Conservation (phyloP, 2,329 filamentous ascomycete species). For the Aaosphaeria arxii region DNA sequence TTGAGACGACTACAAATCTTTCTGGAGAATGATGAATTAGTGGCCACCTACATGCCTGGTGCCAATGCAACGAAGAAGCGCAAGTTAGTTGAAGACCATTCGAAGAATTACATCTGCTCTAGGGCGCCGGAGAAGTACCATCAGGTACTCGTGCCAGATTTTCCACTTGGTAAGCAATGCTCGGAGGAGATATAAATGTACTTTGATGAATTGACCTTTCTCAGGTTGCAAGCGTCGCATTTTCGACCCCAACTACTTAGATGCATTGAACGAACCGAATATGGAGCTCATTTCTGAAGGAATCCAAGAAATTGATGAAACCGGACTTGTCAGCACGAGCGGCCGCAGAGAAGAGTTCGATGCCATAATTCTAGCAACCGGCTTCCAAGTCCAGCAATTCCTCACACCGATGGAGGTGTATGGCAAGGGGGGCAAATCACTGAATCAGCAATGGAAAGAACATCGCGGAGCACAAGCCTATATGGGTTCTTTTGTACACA, state of each 20-base stretch:
- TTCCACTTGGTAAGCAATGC: constrained; percentile 19
- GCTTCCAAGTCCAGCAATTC: constrained; percentile 36
- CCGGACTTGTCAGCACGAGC: constrained; percentile 13
- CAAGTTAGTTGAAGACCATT: constrained; percentile 6
- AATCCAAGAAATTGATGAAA: constrained; percentile 15
- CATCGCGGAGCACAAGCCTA: constrained; percentile 16
- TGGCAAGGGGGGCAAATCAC: constrained; percentile 16
- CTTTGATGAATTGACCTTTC: neutral
- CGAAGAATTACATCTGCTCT: constrained; percentile 16
- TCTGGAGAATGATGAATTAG: constrained; percentile 9
- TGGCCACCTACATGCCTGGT: constrained; percentile 8
- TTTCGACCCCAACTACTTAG: constrained; percentile 23
- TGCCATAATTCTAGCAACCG: constrained; percentile 33
- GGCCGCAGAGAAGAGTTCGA: constrained; percentile 21
- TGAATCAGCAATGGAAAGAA: constrained; percentile 17
- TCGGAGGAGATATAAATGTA: neutral
- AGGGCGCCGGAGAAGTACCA: constrained; percentile 24
- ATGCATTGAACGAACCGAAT: constrained; percentile 14
- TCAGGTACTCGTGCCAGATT: constrained; percentile 16
- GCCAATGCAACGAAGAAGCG: neutral
- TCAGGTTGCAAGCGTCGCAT: constrained; percentile 15
- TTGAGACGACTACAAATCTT: constrained; percentile 8
- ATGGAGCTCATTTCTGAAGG: constrained; percentile 15
- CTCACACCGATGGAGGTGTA: constrained; percentile 31
- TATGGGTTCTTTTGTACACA: constrained; percentile 13